These are phyloP conservation scores for Paecilomyces variotii DNA, from an alignment of 2,329 filamentous ascomycete genomes.

Conservation along the genomic window DNA sequence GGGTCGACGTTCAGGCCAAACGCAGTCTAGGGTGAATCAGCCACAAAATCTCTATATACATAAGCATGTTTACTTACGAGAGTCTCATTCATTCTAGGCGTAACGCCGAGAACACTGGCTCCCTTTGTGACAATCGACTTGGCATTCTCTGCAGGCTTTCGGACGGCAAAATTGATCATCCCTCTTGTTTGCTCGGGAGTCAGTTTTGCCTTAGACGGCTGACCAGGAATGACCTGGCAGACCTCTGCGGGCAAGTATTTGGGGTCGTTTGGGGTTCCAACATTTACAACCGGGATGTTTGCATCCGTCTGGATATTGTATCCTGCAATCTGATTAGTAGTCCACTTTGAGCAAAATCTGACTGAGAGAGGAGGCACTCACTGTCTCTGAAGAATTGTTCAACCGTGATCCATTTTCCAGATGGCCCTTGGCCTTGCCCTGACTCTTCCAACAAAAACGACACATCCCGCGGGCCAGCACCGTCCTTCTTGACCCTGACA, in stretches of 20 bases:
- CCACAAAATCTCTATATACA: neutral
- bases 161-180: slow-evolving; percentile 66
- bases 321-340: slow-evolving; percentile 15
- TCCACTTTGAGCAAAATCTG: neutral
- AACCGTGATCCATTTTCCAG: slow-evolving; percentile 12
- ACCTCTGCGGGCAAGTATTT: slow-evolving; percentile 58
- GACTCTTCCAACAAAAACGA: slow-evolving; percentile 43
- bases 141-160: slow-evolving; percentile 57
- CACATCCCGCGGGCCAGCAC: slow-evolving; percentile 45
- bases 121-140: slow-evolving; percentile 43
- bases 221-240: slow-evolving; percentile 54
- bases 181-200: slow-evolving; percentile 48
- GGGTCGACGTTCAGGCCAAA: slow-evolving; percentile 51
- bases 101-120: slow-evolving; percentile 49
- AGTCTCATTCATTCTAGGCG: slow-evolving; percentile 35
- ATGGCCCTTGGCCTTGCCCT: neutral
- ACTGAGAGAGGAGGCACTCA: slow-evolving; percentile 4
- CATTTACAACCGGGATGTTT: slow-evolving; percentile 54
- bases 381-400: slow-evolving; percentile 12
- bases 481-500: slow-evolving; percentile 27
- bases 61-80: slow-evolving; percentile 26
- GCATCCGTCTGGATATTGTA: slow-evolving; percentile 26
- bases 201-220: slow-evolving; percentile 52
- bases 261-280: slow-evolving; percentile 49
- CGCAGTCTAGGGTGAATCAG: slow-evolving; percentile 22